Percentiles rank a stretch among this genome's conserved stretches.
phyloP scores from a whole-genome alignment of 257 asterid species.

The Salvia miltiorrhiza region DNA sequence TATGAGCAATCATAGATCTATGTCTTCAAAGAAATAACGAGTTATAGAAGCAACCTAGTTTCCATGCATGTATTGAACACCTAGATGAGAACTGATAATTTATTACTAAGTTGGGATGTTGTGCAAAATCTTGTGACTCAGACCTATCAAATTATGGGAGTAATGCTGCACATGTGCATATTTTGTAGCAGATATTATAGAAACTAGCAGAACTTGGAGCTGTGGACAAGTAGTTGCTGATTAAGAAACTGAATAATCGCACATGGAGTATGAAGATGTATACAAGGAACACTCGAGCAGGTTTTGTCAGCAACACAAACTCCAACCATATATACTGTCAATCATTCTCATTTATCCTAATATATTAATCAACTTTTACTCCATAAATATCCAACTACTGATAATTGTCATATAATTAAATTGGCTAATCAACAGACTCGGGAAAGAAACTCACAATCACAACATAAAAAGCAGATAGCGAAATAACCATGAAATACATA shows the following conservation, averaged over 20 bases:
- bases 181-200: neutral
- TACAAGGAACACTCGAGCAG: neutral
- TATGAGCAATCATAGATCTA: neutral
- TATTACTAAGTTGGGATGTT: neutral
- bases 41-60: neutral
- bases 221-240: neutral
- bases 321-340: neutral
- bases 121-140: neutral
- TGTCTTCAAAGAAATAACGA: neutral
- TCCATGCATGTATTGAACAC: neutral
- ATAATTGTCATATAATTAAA: neutral
- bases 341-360: neutral
- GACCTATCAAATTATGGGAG: neutral
- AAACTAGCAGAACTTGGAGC: neutral
- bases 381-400: neutral
- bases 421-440: neutral
- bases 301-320: neutral
- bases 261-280: neutral
- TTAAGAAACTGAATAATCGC: neutral
- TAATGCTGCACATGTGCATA: neutral
- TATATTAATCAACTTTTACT: neutral
- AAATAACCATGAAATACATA: neutral
- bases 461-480: neutral
- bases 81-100: neutral
- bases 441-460: neutral